Percentiles rank a stretch among this genome's conserved stretches.
These are phyloP conservation scores for Pinus albicaulis DNA, from an alignment of 75 land plant genomes.

Conservation along the genomic window DNA sequence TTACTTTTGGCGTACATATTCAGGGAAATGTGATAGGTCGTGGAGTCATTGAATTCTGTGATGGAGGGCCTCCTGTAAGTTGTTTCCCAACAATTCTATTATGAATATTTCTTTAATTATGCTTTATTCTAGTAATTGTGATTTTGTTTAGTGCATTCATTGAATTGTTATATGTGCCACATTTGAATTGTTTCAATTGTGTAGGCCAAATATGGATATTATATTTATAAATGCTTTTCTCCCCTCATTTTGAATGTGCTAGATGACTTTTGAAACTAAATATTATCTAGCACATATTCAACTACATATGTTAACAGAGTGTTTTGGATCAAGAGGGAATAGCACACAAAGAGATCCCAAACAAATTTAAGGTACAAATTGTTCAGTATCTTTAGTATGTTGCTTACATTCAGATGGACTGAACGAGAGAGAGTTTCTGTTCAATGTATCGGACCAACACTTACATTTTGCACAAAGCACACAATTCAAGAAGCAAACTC, in stretches of 20 bases:
- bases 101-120: background rate
- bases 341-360: too few relatives aligned
- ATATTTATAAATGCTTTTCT: too few relatives aligned
- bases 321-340: background rate
- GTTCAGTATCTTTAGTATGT: too few relatives aligned
- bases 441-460: too few relatives aligned
- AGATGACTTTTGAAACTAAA: too few relatives aligned
- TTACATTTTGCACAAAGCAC: too few relatives aligned
- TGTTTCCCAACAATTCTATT: background rate
- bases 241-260: too few relatives aligned
- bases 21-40: slow-evolving; percentile 93
- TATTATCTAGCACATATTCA: background rate
- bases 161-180: background rate
- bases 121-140: background rate
- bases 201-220: background rate
- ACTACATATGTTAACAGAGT: too few relatives aligned
- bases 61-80: slow-evolving; percentile 86
- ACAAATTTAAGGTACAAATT: too few relatives aligned
- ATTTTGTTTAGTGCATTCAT: slow-evolving; percentile 4
- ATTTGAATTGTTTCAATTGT: background rate
- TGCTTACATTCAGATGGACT: too few relatives aligned
- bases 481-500: too few relatives aligned
- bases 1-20: background rate
- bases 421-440: too few relatives aligned
- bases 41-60: slow-evolving; percentile 85